Percentiles rank a stretch among this genome's conserved stretches.
phyloP scores from a whole-genome alignment of 2,329 filamentous ascomycete genomes.

The Talaromyces sp. region DNA sequence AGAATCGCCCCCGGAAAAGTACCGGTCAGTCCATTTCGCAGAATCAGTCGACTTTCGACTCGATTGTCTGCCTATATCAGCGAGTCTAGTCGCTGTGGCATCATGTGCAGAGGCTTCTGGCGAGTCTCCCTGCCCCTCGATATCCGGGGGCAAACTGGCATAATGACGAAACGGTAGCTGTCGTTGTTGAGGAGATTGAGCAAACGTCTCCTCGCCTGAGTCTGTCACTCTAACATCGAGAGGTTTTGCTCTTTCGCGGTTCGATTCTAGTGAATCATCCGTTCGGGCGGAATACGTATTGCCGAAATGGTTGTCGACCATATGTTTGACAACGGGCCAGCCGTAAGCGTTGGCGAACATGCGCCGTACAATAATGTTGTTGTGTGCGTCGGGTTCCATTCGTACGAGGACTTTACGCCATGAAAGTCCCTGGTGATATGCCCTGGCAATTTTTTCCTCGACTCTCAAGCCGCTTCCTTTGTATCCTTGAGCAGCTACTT shows the following conservation, averaged over 20 bases:
- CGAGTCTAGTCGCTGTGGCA: conserved; percentile 26
- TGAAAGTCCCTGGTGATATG: conserved; percentile 85
- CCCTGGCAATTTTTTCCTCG: conserved; percentile 95
- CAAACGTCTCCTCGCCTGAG: conserved; percentile 65
- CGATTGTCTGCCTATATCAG: neutral
- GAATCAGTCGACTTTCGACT: conserved; percentile 47
- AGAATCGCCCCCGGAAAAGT: conserved; percentile 56
- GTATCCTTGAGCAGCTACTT: conserved; percentile 26
- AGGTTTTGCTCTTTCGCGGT: conserved; percentile 67
- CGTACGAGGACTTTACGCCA: conserved; percentile 98
- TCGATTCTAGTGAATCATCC: conserved; percentile 65
- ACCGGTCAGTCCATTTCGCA: conserved; percentile 64
- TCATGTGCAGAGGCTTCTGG: conserved; percentile 30
- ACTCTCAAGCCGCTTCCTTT: conserved; percentile 66
- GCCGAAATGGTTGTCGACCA: conserved; percentile 91
- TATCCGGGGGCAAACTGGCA: conserved; percentile 32
- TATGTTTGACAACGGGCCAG: conserved; percentile 93
- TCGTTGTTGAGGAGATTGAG: conserved; percentile 24
- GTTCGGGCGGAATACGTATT: conserved; percentile 66
- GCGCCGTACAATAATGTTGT: conserved; percentile 94
- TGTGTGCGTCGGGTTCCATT: conserved; percentile 94
- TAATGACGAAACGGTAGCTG: conserved; percentile 6
- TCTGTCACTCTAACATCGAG: conserved; percentile 56
- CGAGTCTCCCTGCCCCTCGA: conserved; percentile 1
- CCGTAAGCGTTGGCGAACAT: conserved; percentile 98